These are phyloP conservation scores for Apiotrichum montevideense DNA, from an alignment of 1,284 basidiomycete genomes.

Conservation along the genomic window DNA sequence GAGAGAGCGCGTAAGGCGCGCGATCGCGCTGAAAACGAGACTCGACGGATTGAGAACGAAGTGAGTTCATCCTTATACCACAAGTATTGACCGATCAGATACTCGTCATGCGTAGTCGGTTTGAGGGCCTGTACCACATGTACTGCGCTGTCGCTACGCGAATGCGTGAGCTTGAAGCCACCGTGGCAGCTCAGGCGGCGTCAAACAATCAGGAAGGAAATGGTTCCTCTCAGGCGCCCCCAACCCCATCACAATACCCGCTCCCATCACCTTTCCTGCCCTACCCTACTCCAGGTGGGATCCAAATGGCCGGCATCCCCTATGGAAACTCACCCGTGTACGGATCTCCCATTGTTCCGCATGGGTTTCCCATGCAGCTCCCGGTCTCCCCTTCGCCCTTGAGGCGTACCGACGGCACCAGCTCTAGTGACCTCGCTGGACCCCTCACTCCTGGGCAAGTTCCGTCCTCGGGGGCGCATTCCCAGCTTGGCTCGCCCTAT, in stretches of 20 bases:
- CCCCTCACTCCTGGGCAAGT: constrained; percentile 30
- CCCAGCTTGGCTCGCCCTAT: constrained; percentile 11
- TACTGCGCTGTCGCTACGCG: constrained; percentile 9
- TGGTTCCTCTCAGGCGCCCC: neutral
- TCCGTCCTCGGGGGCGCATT: neutral
- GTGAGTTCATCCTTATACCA: constrained; percentile 19
- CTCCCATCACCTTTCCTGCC: neutral
- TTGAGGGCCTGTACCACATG: constrained; percentile 20
- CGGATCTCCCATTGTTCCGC: neutral
- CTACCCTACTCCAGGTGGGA: neutral
- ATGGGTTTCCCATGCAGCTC: neutral
- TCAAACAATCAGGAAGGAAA: neutral
- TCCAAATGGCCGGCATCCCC: neutral
- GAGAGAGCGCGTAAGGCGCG: constrained; percentile 23
- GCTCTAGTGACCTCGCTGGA: constrained; percentile 24
- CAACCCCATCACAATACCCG: neutral
- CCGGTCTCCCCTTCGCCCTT: constrained; percentile 3
- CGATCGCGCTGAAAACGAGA: constrained; percentile 23
- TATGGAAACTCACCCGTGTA: neutral
- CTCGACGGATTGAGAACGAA: constrained; percentile 32
- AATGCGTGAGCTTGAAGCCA: neutral
- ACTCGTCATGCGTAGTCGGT: constrained; percentile 12
- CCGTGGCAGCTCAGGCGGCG: neutral
- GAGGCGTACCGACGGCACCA: constrained; percentile 2
- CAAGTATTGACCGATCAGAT: constrained; percentile 3